A percentile compares a stretch with the other conserved stretches of the same genome.
Evolutionary conservation across 148 eudicot genomes (phyloP).

Genomic region (Vaccinium macrocarpon): DNA sequence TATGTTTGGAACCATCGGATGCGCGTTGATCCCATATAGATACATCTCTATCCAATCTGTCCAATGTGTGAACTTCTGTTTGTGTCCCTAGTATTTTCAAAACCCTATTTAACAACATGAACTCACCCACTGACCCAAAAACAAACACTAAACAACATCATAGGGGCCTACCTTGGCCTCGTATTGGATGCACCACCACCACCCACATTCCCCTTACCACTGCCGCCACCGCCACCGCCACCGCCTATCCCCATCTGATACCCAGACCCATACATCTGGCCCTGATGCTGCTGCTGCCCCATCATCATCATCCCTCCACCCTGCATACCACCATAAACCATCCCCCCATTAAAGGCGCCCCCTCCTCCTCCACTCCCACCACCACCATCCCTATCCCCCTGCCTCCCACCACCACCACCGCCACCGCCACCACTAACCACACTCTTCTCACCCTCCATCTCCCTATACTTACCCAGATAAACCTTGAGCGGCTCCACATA

Average conservation of each 20-base stretch:
- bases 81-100: not conserved
- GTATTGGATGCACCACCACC: constrained; percentile 12
- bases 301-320: constrained; percentile 16
- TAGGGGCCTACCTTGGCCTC: constrained; percentile 12
- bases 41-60: not conserved
- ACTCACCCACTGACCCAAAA: not conserved
- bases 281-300: constrained; percentile 15
- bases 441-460: constrained; percentile 19
- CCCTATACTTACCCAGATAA: constrained; percentile 17
- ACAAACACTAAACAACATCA: not conserved
- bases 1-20: not conserved
- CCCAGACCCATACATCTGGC: constrained; percentile 16
- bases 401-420: constrained; percentile 10
- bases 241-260: constrained; percentile 18
- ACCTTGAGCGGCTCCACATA: constrained; percentile 20
- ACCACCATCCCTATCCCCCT: constrained; percentile 10
- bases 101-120: not conserved
- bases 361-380: constrained; percentile 9
- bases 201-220: constrained; percentile 4
- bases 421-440: not conserved
- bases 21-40: not conserved
- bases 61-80: not conserved
- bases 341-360: not conserved
- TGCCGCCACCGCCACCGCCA: not conserved
- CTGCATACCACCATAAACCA: constrained; percentile 17